These are phyloP conservation scores for Lepidium aucheri DNA, from an alignment of 345 rosid genomes.

Conservation along the genomic window DNA sequence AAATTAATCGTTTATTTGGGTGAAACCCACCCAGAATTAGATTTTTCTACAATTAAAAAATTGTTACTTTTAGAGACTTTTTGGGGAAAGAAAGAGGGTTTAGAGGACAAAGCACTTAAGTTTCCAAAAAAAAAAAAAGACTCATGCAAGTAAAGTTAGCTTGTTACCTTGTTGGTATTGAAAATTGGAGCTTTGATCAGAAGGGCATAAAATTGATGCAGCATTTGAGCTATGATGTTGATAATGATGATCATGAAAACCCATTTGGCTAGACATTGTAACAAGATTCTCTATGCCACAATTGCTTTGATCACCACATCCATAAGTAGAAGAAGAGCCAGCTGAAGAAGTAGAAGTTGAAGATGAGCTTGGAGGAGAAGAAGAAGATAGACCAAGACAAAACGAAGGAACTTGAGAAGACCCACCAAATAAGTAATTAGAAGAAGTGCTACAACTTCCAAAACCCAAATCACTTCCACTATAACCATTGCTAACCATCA, in stretches of 20 bases:
- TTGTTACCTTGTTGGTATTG: constrained; percentile 64
- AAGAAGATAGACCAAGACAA: constrained; percentile 16
- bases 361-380: constrained; percentile 29
- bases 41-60: constrained; percentile 1
- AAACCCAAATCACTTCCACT: constrained; percentile 30
- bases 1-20: constrained; percentile 7
- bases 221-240: constrained; percentile 29
- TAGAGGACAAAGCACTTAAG: background rate
- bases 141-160: constrained; percentile 19
- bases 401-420: constrained; percentile 24
- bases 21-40: constrained; percentile 22
- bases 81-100: constrained; percentile 29
- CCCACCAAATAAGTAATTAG: constrained; percentile 23
- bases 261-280: constrained; percentile 53
- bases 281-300: constrained; percentile 41
- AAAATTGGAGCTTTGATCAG: constrained; percentile 55
- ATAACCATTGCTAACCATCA: constrained; percentile 26
- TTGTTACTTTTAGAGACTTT: constrained; percentile 11
- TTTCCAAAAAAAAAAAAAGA: constrained; percentile 10
- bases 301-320: constrained; percentile 17
- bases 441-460: constrained; percentile 19
- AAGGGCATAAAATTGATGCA: constrained; percentile 45
- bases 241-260: constrained; percentile 46
- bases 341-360: constrained; percentile 30
- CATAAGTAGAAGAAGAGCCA: constrained; percentile 45